A percentile compares a stretch with the other conserved stretches of the same genome.
phyloP scores from a whole-genome alignment of 2,329 filamentous ascomycete species.

The Ceratocystis lukuohia region DNA sequence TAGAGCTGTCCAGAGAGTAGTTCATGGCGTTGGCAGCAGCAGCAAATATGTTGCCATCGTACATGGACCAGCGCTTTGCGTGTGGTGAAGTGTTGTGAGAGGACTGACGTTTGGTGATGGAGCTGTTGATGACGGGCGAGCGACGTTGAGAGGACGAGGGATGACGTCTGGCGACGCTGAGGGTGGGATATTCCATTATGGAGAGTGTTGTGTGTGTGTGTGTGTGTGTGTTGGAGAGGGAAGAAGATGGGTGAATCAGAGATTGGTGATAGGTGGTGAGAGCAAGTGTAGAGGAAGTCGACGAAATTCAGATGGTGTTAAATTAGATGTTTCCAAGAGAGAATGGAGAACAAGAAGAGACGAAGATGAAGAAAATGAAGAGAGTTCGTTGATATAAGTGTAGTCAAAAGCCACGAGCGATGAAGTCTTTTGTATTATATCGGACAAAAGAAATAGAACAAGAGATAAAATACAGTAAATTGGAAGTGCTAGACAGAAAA shows the following conservation, averaged over 20 bases:
- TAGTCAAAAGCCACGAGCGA: neutral
- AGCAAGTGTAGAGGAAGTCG: neutral
- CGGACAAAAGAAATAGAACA: neutral
- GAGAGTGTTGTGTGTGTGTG: neutral
- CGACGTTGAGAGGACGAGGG: neutral
- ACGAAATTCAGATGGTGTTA: neutral
- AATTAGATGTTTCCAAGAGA: neutral
- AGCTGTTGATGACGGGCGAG: constrained; percentile 15
- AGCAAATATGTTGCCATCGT: constrained; percentile 11
- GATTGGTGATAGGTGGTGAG: neutral
- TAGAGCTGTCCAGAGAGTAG: constrained; percentile 1
- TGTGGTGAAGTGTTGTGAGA: constrained; percentile 11
- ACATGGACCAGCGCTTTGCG: constrained; percentile 18
- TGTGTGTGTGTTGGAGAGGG: neutral
- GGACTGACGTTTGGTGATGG: constrained; percentile 14
- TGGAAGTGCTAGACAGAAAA: neutral
- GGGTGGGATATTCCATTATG: constrained; percentile 16
- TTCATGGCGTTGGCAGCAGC: constrained; percentile 6
- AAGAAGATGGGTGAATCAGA: neutral
- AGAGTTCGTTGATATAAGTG: neutral
- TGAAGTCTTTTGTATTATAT: constrained; percentile 3
- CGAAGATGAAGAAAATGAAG: neutral
- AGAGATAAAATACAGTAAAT: neutral
- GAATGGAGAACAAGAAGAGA: neutral
- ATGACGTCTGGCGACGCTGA: constrained; percentile 11